Conservation (phyloP, 352 stramenopile species). For the Peronosclerospora sorghi region DNA sequence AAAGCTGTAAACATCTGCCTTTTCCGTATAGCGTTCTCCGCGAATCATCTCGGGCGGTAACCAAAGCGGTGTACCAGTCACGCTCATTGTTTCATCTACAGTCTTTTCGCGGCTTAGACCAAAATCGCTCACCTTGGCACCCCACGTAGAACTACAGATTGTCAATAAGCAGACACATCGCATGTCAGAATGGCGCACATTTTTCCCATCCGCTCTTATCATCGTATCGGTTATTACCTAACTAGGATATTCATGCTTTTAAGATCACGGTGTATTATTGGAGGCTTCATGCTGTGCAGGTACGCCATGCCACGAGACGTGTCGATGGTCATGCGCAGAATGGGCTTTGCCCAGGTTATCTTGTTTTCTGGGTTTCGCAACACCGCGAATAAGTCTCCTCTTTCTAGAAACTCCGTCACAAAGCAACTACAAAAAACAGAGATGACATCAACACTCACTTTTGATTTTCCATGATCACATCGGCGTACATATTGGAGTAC, state of each 20-base stretch:
- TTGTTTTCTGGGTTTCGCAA: conserved; percentile 72
- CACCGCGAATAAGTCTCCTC: conserved; percentile 72
- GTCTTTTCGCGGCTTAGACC: conserved; percentile 94
- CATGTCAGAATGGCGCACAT: conserved; percentile 8
- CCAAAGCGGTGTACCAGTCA: conserved; percentile 77
- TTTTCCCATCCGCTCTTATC: conserved; percentile 1
- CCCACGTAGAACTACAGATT: conserved; percentile 58
- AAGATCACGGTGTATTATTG: conserved; percentile 98
- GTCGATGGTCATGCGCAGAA: conserved; percentile 85
- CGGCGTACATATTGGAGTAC: conserved; percentile 84
- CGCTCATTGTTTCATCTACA: conserved; percentile 91
- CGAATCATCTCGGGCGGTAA: conserved; percentile 84
- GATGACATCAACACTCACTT: neutral
- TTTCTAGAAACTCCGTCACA: conserved; percentile 80
- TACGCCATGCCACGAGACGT: conserved; percentile 94
- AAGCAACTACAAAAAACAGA: conserved; percentile 50
- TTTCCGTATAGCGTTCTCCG: conserved; percentile 80
- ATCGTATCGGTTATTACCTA: conserved; percentile 26
- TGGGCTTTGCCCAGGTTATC: conserved; percentile 74
- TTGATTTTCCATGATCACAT: neutral
- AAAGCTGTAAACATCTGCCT: conserved; percentile 84
- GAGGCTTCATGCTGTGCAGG: conserved; percentile 94
- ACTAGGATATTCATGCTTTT: conserved; percentile 91
- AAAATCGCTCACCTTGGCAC: conserved; percentile 95
- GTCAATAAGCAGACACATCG: conserved; percentile 6